These are phyloP conservation scores for Candida jianshihensis DNA, from an alignment of 805 yeast species.

Conservation along the genomic window DNA sequence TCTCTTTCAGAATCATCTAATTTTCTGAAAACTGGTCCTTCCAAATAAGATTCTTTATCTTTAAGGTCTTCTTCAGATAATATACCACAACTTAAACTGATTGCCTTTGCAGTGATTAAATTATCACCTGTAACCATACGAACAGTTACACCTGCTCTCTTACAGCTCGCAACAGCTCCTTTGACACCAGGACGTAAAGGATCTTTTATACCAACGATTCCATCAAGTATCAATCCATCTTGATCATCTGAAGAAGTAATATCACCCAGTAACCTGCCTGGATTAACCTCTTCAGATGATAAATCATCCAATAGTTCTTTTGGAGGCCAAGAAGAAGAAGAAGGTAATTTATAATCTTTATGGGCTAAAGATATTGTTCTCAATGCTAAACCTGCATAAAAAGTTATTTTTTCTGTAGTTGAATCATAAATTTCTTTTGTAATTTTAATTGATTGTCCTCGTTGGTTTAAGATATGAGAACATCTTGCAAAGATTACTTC, in stretches of 20 bases:
- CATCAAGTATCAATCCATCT: constrained; percentile 49
- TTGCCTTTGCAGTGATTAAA: constrained; percentile 83
- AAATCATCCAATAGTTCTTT: constrained; percentile 29
- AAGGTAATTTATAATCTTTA: constrained; percentile 45
- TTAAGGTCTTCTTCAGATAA: constrained; percentile 37
- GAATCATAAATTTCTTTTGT: constrained; percentile 22
- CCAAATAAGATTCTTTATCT: constrained; percentile 66
- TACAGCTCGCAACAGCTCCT: constrained; percentile 83
- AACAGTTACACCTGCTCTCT: constrained; percentile 86
- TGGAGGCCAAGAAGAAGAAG: constrained; percentile 75
- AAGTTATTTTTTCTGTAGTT: constrained; percentile 37
- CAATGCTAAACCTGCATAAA: constrained; percentile 70
- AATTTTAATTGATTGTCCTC: constrained; percentile 24
- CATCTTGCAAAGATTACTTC: constrained; percentile 72
- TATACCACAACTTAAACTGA: constrained; percentile 82
- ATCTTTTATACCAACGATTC: constrained; percentile 89
- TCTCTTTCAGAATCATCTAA: constrained; percentile 50
- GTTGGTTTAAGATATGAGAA: constrained; percentile 29
- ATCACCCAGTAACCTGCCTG: constrained; percentile 33
- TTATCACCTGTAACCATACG: constrained; percentile 99
- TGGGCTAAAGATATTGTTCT: constrained; percentile 89
- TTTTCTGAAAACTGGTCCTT: constrained; percentile 84
- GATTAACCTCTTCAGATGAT: constrained; percentile 35
- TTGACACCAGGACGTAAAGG: constrained; percentile 87
- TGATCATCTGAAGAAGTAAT: constrained; percentile 18